Conservation (phyloP, 2,329 filamentous ascomycete genomes). For the Fusarium pseudoanthophilum region DNA sequence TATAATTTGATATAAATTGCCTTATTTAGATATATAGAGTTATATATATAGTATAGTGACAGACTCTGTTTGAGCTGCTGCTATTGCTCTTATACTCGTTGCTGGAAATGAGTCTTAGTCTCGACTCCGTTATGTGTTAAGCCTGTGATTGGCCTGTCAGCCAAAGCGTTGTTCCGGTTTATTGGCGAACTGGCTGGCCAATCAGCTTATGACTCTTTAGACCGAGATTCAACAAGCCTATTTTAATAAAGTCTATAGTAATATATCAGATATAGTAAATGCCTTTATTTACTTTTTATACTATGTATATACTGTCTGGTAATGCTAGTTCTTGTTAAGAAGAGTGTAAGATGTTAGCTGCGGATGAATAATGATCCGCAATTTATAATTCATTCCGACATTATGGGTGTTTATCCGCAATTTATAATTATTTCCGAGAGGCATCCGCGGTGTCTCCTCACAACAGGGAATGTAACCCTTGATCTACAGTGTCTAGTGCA, state of each 20-base stretch:
- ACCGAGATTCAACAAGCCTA: too few species aligned
- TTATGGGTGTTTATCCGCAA: neutral
- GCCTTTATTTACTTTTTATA: too few species aligned
- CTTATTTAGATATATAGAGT: too few species aligned
- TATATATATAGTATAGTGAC: too few species aligned
- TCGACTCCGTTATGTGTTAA: accelerated
- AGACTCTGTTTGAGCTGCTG: too few species aligned
- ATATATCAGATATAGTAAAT: too few species aligned
- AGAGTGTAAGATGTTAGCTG: neutral
- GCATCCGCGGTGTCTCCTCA: accelerated
- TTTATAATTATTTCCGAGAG: too few species aligned
- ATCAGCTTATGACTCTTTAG: neutral
- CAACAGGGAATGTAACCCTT: neutral
- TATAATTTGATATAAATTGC: too few species aligned
- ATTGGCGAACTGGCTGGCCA: too few species aligned
- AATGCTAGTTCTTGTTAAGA: neutral
- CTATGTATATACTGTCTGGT: too few species aligned
- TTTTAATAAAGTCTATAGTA: too few species aligned
- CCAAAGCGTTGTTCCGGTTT: too few species aligned
- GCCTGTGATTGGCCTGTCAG: neutral
- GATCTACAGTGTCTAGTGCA: accelerated
- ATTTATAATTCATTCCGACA: neutral
- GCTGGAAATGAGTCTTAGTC: accelerated
- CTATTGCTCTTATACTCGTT: accelerated
- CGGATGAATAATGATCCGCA: neutral